Conservation (phyloP, 305 asterid genomes). For the Ajuga reptans region DNA sequence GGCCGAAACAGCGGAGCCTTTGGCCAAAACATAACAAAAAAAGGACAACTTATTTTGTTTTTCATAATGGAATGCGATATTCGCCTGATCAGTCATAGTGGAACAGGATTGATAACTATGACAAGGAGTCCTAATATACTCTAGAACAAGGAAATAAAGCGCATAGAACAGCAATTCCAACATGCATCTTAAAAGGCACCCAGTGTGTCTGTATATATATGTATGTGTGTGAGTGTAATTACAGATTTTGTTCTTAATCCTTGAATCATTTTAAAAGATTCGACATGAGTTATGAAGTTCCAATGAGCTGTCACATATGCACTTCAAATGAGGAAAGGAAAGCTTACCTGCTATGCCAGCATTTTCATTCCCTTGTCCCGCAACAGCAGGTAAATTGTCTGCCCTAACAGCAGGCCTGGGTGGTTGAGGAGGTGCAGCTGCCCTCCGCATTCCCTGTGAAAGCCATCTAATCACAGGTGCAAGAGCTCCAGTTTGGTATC, state of each 20-base stretch:
- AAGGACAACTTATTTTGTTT: too few relatives aligned
- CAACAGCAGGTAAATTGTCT: constrained; percentile 53
- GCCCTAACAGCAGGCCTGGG: constrained; percentile 63
- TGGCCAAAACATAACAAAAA: too few relatives aligned
- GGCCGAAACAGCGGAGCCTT: too few relatives aligned
- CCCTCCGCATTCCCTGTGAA: constrained; percentile 90
- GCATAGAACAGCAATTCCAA: neutral
- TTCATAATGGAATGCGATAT: too few relatives aligned
- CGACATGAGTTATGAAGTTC: neutral
- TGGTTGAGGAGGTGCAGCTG: constrained; percentile 72
- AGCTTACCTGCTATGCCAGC: constrained; percentile 49
- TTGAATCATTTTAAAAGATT: constrained; percentile 8
- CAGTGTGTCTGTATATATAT: neutral
- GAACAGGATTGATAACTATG: neutral
- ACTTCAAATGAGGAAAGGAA: neutral
- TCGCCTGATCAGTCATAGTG: too few relatives aligned
- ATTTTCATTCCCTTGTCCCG: constrained; percentile 53
- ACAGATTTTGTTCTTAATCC: neutral
- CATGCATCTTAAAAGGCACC: neutral
- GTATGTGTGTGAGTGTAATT: neutral
- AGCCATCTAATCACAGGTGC: constrained; percentile 87
- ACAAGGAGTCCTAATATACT: neutral
- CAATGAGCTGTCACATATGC: neutral
- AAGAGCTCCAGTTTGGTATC: constrained; percentile 93
- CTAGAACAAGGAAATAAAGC: neutral